Evolutionary conservation across 2,329 filamentous ascomycete species (phyloP).

Genomic region (Immersiporthe knoxdaviesiana): DNA sequence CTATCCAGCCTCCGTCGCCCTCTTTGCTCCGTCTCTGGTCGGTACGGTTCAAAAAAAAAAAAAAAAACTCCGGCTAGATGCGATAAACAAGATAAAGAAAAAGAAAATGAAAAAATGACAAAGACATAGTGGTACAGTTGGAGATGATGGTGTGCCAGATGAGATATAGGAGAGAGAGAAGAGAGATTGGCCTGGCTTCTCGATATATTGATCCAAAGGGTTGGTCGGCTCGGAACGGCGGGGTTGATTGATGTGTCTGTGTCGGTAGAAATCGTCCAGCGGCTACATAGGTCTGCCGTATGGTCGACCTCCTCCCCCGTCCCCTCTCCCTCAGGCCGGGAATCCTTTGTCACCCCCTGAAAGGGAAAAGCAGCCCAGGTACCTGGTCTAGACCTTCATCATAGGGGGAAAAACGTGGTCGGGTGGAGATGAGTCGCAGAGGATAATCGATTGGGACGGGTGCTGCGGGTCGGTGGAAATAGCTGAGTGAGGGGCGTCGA

Average conservation of each 20-base stretch:
- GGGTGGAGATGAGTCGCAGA: no score
- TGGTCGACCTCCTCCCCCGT: no score
- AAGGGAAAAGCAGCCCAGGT: no score
- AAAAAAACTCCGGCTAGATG: constrained; percentile 13
- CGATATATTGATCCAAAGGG: no score
- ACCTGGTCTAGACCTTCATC: no score
- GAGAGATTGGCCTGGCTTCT: not conserved
- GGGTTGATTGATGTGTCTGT: no score
- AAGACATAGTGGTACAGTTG: not conserved
- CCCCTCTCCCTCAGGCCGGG: not conserved
- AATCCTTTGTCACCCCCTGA: no score
- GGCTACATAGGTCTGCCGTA: not conserved
- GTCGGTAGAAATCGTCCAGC: no score
- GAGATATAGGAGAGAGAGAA: not conserved
- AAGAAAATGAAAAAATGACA: not conserved
- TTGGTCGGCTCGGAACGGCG: not conserved
- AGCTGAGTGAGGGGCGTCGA: no score
- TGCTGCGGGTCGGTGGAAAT: no score
- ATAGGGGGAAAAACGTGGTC: no score
- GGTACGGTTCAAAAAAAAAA: not conserved
- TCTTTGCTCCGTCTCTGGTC: not conserved
- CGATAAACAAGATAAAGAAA: not conserved
- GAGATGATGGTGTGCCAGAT: not conserved
- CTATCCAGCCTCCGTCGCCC: not conserved
- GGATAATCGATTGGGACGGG: no score